Conservation (phyloP, 140 eudicot genomes). For the Anethum foeniculum region DNA sequence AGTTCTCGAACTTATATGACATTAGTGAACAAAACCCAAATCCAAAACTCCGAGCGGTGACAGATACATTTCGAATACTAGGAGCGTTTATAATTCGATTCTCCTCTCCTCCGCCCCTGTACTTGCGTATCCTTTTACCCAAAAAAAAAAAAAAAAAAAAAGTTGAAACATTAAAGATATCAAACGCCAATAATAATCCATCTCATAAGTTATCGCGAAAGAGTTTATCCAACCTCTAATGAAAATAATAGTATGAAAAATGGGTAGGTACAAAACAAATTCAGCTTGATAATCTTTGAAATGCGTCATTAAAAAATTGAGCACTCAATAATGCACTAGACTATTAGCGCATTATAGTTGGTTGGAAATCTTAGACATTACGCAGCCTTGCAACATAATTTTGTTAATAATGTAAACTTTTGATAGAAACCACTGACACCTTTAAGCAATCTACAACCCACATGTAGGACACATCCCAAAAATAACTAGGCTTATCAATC, state of each 20-base stretch:
- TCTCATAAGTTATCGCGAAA: neutral
- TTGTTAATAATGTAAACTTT: neutral
- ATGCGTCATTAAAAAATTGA: neutral
- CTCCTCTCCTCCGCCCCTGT: too few relatives aligned
- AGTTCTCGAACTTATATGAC: too few relatives aligned
- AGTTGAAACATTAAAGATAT: too few relatives aligned
- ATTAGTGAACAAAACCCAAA: too few relatives aligned
- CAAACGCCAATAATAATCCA: neutral
- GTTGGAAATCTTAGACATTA: constrained; percentile 1
- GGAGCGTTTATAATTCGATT: neutral
- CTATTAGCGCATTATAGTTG: neutral
- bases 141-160: too few relatives aligned
- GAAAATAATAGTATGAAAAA: neutral
- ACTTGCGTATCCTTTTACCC: too few relatives aligned
- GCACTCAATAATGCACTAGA: neutral
- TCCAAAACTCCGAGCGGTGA: neutral
- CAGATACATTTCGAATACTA: neutral
- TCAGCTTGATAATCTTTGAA: neutral
- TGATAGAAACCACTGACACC: neutral
- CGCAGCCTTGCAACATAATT: neutral
- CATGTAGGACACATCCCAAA: constrained; percentile 1
- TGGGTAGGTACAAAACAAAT: neutral
- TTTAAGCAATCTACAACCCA: neutral
- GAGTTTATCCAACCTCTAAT: neutral
- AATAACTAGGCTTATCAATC: neutral